These are phyloP conservation scores for Aurinia saxatilis DNA, from an alignment of 345 rosid species.

Conservation along the genomic window DNA sequence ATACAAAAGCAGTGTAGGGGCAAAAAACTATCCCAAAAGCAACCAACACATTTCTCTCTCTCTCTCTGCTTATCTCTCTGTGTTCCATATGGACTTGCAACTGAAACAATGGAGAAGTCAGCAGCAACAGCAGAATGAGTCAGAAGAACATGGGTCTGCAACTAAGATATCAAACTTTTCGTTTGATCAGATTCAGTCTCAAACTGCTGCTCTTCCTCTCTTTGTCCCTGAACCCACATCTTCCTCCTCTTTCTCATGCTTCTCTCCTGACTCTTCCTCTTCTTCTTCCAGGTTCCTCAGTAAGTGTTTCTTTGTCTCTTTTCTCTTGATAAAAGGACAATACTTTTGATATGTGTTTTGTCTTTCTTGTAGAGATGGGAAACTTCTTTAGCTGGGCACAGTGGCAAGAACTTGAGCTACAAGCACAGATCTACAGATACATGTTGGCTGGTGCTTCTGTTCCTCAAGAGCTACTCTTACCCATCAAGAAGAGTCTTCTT, in stretches of 20 bases:
- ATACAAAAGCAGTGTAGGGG: constrained; percentile 11
- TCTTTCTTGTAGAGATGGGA: constrained; percentile 45
- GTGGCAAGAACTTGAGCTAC: constrained; percentile 91
- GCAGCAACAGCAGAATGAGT: constrained; percentile 40
- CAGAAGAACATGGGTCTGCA: constrained; percentile 50
- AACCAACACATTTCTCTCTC: constrained; percentile 31
- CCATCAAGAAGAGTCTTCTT: constrained; percentile 44
- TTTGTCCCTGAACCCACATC: constrained; percentile 46
- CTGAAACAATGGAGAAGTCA: constrained; percentile 88
- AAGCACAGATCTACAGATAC: constrained; percentile 81
- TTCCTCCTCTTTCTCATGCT: constrained; percentile 45
- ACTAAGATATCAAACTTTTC: constrained; percentile 67
- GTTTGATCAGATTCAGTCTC: constrained; percentile 40
- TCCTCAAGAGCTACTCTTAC: constrained; percentile 62
- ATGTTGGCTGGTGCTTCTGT: constrained; percentile 60
- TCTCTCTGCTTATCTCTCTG: constrained; percentile 18
- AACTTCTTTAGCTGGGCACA: constrained; percentile 72
- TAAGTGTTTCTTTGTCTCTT: constrained; percentile 25
- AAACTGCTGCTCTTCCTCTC: constrained; percentile 54
- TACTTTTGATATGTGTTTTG: not conserved
- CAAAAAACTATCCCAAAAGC: constrained; percentile 27
- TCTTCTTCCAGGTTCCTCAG: constrained; percentile 41
- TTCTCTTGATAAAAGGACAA: not conserved
- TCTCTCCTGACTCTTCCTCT: constrained; percentile 29
- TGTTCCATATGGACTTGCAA: constrained; percentile 70